Conservation (phyloP, 2,329 filamentous ascomycete species). For the Neodidymelliopsis sp. region DNA sequence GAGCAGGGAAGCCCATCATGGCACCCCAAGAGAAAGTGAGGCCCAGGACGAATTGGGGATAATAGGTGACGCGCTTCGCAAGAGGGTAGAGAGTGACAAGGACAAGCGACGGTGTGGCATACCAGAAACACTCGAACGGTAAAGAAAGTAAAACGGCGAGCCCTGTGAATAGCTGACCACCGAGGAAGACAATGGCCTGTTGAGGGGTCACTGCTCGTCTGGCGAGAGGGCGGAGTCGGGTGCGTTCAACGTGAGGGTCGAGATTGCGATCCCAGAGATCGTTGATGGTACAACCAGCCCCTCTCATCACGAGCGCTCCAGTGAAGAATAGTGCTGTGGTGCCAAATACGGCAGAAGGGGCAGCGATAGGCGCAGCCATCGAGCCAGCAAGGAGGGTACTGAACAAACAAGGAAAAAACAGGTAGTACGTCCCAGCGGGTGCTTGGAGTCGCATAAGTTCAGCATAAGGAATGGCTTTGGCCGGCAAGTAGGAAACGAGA, state of each 20-base stretch:
- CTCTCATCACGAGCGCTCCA: constrained; percentile 84
- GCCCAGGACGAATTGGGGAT: constrained; percentile 83
- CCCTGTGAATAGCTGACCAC: constrained; percentile 75
- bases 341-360: constrained; percentile 67
- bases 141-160: constrained; percentile 79
- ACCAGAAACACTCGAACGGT: constrained; percentile 75
- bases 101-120: constrained; percentile 76
- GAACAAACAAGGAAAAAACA: constrained; percentile 86
- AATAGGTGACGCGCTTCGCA: constrained; percentile 85
- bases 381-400: constrained; percentile 82
- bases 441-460: constrained; percentile 84
- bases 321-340: constrained; percentile 74
- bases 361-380: constrained; percentile 66
- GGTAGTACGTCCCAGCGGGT: constrained; percentile 81
- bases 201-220: constrained; percentile 77
- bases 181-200: constrained; percentile 76
- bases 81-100: constrained; percentile 81
- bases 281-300: constrained; percentile 87
- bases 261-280: constrained; percentile 90
- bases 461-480: constrained; percentile 78
- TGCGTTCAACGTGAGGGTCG: constrained; percentile 80
- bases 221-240: constrained; percentile 80
- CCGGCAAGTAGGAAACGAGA: constrained; percentile 72
- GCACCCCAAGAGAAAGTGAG: constrained; percentile 90
- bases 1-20: constrained; percentile 84